Evolutionary conservation across 2,329 filamentous ascomycete genomes (phyloP).

Genomic region (Verticillium longisporum): DNA sequence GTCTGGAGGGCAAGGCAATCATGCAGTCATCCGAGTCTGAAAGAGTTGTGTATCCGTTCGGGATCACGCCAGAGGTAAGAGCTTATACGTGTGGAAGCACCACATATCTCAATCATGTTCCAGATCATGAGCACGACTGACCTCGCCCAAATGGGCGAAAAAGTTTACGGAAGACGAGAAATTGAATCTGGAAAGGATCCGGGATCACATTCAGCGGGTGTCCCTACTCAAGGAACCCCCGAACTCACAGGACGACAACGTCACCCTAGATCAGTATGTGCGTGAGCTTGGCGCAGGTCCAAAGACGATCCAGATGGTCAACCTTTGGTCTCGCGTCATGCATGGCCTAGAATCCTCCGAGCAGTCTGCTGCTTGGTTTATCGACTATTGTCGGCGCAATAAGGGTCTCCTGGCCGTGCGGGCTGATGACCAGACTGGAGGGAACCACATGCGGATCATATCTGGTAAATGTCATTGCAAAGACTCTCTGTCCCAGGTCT

Average conservation of each 20-base stretch:
- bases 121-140: neutral
- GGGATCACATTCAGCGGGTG: slow-evolving; percentile 26
- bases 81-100: neutral
- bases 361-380: slow-evolving; percentile 27
- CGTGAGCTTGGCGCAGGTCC: slow-evolving; percentile 21
- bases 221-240: slow-evolving; percentile 17
- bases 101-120: no score
- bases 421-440: slow-evolving; percentile 25
- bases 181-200: slow-evolving; percentile 22
- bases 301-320: slow-evolving; percentile 24
- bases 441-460: slow-evolving; percentile 25
- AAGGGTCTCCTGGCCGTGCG: slow-evolving; percentile 24
- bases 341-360: slow-evolving; percentile 27
- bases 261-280: slow-evolving; percentile 26
- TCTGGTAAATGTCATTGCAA: slow-evolving; percentile 12
- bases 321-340: slow-evolving; percentile 28
- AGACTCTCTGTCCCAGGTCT: no score
- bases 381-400: slow-evolving; percentile 29
- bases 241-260: slow-evolving; percentile 18
- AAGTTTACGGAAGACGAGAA: slow-evolving; percentile 24
- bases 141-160: neutral
- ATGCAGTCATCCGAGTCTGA: slow-evolving; percentile 19
- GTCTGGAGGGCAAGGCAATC: slow-evolving; percentile 19
- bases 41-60: slow-evolving; percentile 22
- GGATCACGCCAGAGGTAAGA: slow-evolving; percentile 21